Percentiles rank a stretch among this genome's conserved stretches.
These are phyloP conservation scores for Fusarium sp. DNA, from an alignment of 2,329 filamentous ascomycete genomes.

Conservation along the genomic window DNA sequence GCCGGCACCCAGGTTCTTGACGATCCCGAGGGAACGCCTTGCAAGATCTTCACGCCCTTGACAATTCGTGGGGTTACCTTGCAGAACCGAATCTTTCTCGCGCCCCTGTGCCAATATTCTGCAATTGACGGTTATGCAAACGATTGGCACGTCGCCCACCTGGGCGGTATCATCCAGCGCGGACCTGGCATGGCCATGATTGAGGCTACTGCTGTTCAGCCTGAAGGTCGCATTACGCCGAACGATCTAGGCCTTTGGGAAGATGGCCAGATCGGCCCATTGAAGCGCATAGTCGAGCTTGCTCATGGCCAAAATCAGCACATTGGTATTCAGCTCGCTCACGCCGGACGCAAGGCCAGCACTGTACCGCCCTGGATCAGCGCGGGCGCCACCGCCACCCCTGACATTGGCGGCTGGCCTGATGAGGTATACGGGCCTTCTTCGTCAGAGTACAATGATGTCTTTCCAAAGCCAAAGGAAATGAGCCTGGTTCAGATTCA, in stretches of 20 bases:
- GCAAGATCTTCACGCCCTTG: neutral
- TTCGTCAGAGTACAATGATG: neutral
- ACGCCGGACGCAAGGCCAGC: constrained; percentile 14
- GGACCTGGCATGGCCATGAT: neutral
- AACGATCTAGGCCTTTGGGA: neutral
- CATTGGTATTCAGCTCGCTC: constrained; percentile 8
- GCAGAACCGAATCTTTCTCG: neutral
- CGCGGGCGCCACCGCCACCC: constrained; percentile 1
- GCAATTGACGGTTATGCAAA: neutral
- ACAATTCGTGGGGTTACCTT: neutral
- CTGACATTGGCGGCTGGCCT: constrained; percentile 10
- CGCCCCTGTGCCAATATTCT: neutral
- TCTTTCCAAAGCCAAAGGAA: neutral
- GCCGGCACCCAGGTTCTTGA: constrained; percentile 50
- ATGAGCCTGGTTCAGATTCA: neutral
- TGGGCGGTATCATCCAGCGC: neutral
- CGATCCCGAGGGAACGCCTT: neutral
- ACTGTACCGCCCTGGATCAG: constrained; percentile 6
- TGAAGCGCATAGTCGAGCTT: neutral
- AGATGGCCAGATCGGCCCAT: neutral
- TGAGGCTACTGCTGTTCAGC: neutral
- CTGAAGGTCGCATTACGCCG: neutral
- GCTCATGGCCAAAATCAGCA: constrained; percentile 6
- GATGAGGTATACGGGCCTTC: neutral
- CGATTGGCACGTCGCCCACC: neutral